These are phyloP conservation scores for Suillus weaverae DNA, from an alignment of 768 basidiomycete species.

Conservation along the genomic window DNA sequence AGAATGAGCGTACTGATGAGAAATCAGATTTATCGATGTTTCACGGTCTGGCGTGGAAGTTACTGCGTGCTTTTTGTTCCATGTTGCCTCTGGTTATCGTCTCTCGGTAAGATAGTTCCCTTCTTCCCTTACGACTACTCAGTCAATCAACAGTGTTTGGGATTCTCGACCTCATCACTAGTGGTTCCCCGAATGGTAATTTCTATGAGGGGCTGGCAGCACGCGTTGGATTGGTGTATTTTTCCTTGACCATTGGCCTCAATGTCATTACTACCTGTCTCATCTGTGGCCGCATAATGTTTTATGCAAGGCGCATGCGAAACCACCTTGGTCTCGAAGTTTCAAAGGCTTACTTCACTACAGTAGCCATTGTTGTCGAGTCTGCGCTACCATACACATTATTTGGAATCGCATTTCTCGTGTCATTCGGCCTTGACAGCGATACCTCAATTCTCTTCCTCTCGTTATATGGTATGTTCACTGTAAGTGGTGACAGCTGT, in stretches of 20 bases:
- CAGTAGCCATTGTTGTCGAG: constrained; percentile 6
- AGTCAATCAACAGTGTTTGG: constrained; percentile 6
- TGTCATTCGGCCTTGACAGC: constrained; percentile 12
- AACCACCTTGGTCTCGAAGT: constrained; percentile 3
- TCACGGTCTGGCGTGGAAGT: constrained; percentile 30
- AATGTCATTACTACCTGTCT: constrained; percentile 13
- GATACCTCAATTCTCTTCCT: constrained; percentile 15
- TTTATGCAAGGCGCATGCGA: constrained; percentile 7
- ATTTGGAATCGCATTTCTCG: constrained; percentile 14
- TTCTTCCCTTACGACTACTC: background rate
- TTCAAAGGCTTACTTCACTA: constrained; percentile 10
- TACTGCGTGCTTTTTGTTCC: constrained; percentile 20
- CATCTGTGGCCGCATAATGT: constrained; percentile 17
- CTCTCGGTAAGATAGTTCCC: constrained; percentile 22
- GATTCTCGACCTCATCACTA: constrained; percentile 9
- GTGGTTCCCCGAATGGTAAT: constrained; percentile 8
- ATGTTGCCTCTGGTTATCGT: constrained; percentile 20
- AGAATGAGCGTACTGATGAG: background rate
- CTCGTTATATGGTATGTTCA: constrained; percentile 17
- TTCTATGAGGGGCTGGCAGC: constrained; percentile 15
- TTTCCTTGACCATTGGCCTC: constrained; percentile 12
- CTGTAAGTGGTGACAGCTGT: background rate
- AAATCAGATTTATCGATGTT: constrained; percentile 40
- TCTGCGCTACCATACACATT: constrained; percentile 19
- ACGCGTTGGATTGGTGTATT: constrained; percentile 14